These are phyloP conservation scores for Alternaria longipes DNA, from an alignment of 2,329 filamentous ascomycete genomes.

Conservation along the genomic window DNA sequence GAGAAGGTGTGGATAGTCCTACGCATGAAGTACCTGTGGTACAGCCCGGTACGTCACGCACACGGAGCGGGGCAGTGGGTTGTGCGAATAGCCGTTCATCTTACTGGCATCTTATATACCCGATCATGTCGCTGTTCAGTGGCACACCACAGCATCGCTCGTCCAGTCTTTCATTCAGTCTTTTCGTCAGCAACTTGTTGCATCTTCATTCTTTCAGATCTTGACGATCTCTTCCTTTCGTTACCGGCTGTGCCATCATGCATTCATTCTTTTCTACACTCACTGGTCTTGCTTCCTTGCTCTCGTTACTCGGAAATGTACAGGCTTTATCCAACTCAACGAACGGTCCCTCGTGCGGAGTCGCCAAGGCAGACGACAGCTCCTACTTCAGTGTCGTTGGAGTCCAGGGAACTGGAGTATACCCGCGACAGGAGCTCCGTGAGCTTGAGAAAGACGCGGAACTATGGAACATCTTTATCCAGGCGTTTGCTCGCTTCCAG, in stretches of 20 bases:
- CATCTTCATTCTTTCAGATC: conserved; percentile 34
- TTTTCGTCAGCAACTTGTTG: conserved; percentile 23
- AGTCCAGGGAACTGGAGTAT: conserved; percentile 42
- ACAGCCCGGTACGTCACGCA: conserved; percentile 27
- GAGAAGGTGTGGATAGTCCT: neutral
- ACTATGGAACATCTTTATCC: conserved; percentile 45
- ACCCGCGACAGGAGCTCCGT: conserved; percentile 40
- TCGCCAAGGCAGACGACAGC: conserved; percentile 30
- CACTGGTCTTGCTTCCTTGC: conserved; percentile 22
- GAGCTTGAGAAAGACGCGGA: conserved; percentile 44
- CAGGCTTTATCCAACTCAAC: conserved; percentile 29
- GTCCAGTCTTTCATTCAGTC: conserved; percentile 34
- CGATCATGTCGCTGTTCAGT: neutral
- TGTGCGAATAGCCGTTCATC: conserved; percentile 19
- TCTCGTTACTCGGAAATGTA: conserved; percentile 28
- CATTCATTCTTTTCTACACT: conserved; percentile 37
- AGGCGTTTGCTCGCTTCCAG: conserved; percentile 43
- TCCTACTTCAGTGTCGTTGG: conserved; percentile 45
- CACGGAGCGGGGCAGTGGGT: conserved; percentile 25
- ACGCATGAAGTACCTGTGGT: conserved; percentile 33
- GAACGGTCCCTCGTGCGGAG: conserved; percentile 34
- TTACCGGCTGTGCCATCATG: conserved; percentile 42
- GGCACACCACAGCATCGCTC: neutral
- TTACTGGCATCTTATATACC: conserved; percentile 11
- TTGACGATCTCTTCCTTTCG: conserved; percentile 37